Conservation (phyloP, 2,329 filamentous ascomycete genomes). For the Neonectria punicea region DNA sequence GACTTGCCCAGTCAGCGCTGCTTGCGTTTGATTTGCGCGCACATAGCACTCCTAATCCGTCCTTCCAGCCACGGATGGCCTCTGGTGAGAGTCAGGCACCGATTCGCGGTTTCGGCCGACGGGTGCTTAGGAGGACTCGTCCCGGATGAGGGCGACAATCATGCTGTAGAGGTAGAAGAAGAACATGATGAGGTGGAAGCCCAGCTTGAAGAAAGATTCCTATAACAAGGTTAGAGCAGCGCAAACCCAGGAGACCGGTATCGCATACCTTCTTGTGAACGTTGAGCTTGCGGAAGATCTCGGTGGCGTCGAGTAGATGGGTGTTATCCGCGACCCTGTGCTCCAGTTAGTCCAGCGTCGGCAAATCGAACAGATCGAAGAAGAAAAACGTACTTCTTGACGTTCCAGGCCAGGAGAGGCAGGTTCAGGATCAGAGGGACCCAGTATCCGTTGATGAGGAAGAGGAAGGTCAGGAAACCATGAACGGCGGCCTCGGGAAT, state of each 20-base stretch:
- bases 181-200: constrained; percentile 99
- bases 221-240: constrained; percentile 52
- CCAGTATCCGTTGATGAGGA: constrained; percentile 99
- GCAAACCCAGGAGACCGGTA: neutral
- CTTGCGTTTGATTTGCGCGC: constrained; percentile 8
- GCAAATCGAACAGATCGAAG: neutral
- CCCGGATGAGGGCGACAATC: constrained; percentile 95
- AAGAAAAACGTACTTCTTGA: constrained; percentile 85
- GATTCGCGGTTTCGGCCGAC: constrained; percentile 31
- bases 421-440: constrained; percentile 90
- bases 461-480: constrained; percentile 93
- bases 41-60: constrained; percentile 23
- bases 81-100: constrained; percentile 19
- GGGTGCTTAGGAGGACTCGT: constrained; percentile 81
- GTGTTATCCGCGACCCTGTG: constrained; percentile 94
- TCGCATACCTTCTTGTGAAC: constrained; percentile 91
- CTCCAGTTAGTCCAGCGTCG: constrained; percentile 34
- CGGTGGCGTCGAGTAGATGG: constrained; percentile 94
- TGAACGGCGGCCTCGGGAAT: constrained; percentile 98
- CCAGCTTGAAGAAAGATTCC: constrained; percentile 99
- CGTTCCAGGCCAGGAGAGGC: constrained; percentile 91
- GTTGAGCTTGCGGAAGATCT: constrained; percentile 99
- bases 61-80: constrained; percentile 19
- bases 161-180: constrained; percentile 99
- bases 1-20: constrained; percentile 32